Base-by-base conservation (phyloP, 2,329 filamentous ascomycete species). In the Fusarium redolens region DNA sequence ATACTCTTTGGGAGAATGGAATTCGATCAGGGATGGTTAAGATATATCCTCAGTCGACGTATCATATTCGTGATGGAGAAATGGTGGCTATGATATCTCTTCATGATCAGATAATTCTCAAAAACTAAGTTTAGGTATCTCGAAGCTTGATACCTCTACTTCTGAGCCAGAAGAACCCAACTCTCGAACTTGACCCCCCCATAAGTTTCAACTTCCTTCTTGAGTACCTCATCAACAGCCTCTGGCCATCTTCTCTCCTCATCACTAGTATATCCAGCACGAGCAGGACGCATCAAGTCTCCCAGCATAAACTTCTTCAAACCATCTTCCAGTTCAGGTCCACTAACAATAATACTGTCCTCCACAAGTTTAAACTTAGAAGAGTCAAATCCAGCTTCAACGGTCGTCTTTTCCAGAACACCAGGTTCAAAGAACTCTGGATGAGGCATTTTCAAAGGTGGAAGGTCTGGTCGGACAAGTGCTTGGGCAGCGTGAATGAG, bases 401-500 rank as follows among this genome's bases (percentile, higher is more conserved):
- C 25, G 1, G 68, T 52, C 1, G 74, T 47, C 12, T 69, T 65
- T 33, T 77, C 59, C 35, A 80, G 47, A 17, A 74, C 65, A 2
- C 77, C 79, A 3, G 76, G 66, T 14, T 75, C 31, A 7, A 73
- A 38, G 35, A 79, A 80, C 37, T 79, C 68, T 5, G 77, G 75
- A 11, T 73, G 68, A 3, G 78, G 78, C 9, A 75, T 57, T 18
- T 62, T 68, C 62, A 81, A 70, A 7, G 55, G 72, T 2, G 78
- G 72, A 28, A 78, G 55, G 44, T 81, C 78, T 4, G 77, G 77
- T 12, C 78, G 70, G 4, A 81, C 71, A 18, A 68, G 45, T 10
- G 63, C 62, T 63, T 81, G 79, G 12, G 79, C 78, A 1, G 73
- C 76, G 22, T 79, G 78, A 9, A 81, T 72, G 13, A 78, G 55